Evolutionary conservation across 2,329 filamentous ascomycete species (phyloP), one percentile per base, ranked within the genome.

Genomic region (Pseudogymnoascus sp.): DNA sequence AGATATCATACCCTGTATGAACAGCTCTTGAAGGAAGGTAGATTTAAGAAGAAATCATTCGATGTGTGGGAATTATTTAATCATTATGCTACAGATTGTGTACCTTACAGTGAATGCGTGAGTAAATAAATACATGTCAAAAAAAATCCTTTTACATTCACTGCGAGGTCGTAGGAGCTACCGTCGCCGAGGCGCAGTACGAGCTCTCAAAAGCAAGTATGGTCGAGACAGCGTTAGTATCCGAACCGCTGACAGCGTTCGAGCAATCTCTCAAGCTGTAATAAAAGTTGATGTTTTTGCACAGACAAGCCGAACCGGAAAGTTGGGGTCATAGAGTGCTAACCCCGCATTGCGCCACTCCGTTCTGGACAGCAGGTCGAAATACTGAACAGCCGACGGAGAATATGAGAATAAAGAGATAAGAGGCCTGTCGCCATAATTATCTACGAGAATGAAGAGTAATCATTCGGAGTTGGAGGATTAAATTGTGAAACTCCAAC

Each of bases 241-340:
- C 60, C 5, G 36, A 59, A 8, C 61, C 61, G 66, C 75, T 76
- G 24, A 74, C 71, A 68, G 75, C 66, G 60, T 66, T 70, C 54
- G 73, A 67, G 69, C 75, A 77, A 67, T 77, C 75, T 59, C 75
- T 72, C 40, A 77, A 66, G 40, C 75, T 74, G 61, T 72, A 74
- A 63, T 72, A 71, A 64, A 74, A 77, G 70, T 73, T 67, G 40
- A 64, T 64, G 60, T 74, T 66, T 21, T 61, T 66, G 71, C 74
- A 77, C 66, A 73, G 72, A 72, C 75, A 77, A 61, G 37, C 60
- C 29, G 68, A 57, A 65, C 76, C 72, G n/a, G 69, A 33, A 29
- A 54, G 26, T 54, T 9, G 26, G 44, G 44, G 29, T 24, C 37
- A 8, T 5, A 5, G 11, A 10, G 1, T 26, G 13, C 3, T 11